Evolutionary conservation across 2,329 filamentous ascomycete genomes (phyloP), one percentile per base, ranked within the genome.

Genomic region (Aspergillus sergii): DNA sequence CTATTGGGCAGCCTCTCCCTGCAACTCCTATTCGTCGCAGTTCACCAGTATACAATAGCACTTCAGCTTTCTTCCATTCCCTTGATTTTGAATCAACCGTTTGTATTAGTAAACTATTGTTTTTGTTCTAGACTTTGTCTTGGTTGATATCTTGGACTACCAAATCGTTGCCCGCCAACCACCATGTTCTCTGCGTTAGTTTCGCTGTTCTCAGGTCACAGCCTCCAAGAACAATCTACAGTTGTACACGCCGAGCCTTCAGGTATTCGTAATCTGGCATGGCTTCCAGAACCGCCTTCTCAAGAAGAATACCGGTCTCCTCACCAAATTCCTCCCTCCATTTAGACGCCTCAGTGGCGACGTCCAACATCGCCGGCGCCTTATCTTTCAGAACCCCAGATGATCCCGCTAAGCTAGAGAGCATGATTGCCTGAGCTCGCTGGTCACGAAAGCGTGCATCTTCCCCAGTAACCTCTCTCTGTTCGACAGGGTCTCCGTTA

Each of bases 251-350:
- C 12, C 66, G 62, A 5, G 65, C 72, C 62, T 69, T 74, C 57
- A 81, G 58, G 64, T 75, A 80, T 64, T 78, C 74, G 68, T 81
- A 81, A 58, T 80, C 77, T 23, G 72, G 69, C 77, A 80, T 79
- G 1, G 77, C 73, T 34, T 70, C 69, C 43, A 63, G 28, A 16
- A 78, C 75, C 28, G 65, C 64, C 51, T 67, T 65, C 60, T 74
- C 70, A 43, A 79, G 55, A 16, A 66, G 34, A n/a, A 36, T 43
- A 14, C 68, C 72, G 8, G 63, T 50, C 54, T 73, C 67, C 36
- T 73, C 70, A 3, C 75, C 76, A 64, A 77, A 78, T 59, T 79
- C 77, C 14, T 68, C 68, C 57, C 67, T 72, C 79, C 79, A 81
- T 60, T 76, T 75, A 32, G 64, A 63, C 16, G 66, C 64, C 59